Evolutionary conservation across 192 early-diverging fungal genomes (phyloP).

Genomic region (Piromyces finnis): DNA sequence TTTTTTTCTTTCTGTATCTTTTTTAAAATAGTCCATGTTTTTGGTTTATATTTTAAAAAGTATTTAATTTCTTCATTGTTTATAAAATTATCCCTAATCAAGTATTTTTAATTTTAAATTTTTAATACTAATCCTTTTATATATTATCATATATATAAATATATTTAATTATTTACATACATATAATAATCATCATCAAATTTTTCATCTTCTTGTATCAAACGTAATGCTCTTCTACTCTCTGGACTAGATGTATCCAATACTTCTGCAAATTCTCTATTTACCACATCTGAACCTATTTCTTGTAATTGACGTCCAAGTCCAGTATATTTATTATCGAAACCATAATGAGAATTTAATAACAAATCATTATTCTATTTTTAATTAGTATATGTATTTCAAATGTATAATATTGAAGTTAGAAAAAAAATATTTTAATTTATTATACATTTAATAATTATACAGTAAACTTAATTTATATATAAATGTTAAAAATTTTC

Average conservation of each 20-base stretch:
- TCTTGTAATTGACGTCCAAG: conserved; percentile 53
- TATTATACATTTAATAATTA: no score
- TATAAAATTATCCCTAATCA: conserved; percentile 65
- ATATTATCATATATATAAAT: no score
- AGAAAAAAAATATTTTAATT: no score
- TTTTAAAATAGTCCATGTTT: conserved; percentile 40
- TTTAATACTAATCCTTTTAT: no score
- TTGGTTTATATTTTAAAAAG: conserved; percentile 53
- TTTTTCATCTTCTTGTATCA: conserved; percentile 55
- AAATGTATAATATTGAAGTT: no score
- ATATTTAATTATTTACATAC: no score
- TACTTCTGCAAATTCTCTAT: conserved; percentile 12
- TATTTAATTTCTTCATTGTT: conserved; percentile 70
- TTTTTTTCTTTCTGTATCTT: conserved; percentile 35
- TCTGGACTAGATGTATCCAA: conserved; percentile 20
- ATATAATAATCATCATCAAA: conserved; percentile 91
- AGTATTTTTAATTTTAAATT: no score
- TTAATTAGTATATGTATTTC: no score
- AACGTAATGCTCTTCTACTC: conserved; percentile 36
- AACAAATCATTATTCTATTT: background rate
- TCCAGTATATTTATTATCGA: conserved; percentile 69
- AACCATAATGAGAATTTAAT: conserved; percentile 53
- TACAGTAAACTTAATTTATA: no score
- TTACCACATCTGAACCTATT: conserved; percentile 26
- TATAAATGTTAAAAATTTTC: no score